Evolutionary conservation across 1,284 basidiomycete species (phyloP).

Genomic region (Cystobasidium sp.): DNA sequence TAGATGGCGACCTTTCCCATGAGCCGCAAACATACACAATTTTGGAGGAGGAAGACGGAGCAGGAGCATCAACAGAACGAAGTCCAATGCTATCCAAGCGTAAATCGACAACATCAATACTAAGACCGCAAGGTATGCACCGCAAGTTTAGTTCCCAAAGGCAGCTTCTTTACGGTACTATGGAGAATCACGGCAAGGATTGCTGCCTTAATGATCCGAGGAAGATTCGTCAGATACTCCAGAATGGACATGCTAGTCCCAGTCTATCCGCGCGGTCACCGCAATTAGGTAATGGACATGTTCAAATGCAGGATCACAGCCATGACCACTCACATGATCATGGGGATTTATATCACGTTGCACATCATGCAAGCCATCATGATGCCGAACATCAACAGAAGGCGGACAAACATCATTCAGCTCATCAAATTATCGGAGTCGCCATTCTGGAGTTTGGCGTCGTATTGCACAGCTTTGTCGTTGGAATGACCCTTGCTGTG

Average conservation of each 20-base stretch:
- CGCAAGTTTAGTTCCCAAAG: constrained; percentile 23
- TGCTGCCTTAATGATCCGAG: constrained; percentile 12
- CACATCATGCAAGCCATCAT: constrained; percentile 3
- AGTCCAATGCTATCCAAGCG: constrained; percentile 9
- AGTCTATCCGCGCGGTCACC: constrained; percentile 3
- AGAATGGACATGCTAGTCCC: constrained; percentile 1
- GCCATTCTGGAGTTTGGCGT: constrained; percentile 86
- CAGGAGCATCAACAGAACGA: not conserved
- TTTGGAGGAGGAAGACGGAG: not conserved
- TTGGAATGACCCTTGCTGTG: constrained; percentile 91
- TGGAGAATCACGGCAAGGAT: constrained; percentile 1
- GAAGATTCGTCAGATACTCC: constrained; percentile 6
- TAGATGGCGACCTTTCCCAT: constrained; percentile 1
- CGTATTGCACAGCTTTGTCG: constrained; percentile 65
- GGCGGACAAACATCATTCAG: not conserved
- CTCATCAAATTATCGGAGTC: constrained; percentile 70
- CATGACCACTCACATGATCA: not conserved
- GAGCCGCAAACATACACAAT: constrained; percentile 16
- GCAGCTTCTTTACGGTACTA: constrained; percentile 15
- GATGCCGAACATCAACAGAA: not conserved
- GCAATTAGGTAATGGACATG: constrained; percentile 7
- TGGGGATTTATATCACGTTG: not conserved
- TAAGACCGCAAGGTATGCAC: constrained; percentile 1
- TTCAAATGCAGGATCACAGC: not conserved
- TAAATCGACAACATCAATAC: not conserved